Conservation (phyloP, 176 grass and related monocot genomes). For the Phoenix roebelenii region DNA sequence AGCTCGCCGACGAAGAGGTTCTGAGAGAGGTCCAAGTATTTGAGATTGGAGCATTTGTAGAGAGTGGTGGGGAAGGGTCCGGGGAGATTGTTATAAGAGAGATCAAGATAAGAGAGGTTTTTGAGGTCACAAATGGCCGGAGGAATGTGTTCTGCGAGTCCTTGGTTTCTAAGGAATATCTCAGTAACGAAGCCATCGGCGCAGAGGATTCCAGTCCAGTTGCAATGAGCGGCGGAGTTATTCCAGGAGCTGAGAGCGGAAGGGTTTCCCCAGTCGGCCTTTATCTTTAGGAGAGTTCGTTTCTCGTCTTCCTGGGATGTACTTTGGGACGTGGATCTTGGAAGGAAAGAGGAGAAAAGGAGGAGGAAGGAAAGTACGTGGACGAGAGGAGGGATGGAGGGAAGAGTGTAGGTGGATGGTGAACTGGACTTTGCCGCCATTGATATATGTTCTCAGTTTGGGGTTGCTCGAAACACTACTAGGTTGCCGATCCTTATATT, state of each 20-base stretch:
- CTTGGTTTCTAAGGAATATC: slow-evolving; percentile 1
- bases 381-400: not conserved
- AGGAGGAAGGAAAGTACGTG: slow-evolving; percentile 10
- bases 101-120: slow-evolving; percentile 43
- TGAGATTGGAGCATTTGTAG: slow-evolving; percentile 37
- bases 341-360: slow-evolving; percentile 4
- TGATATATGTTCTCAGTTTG: too few species aligned
- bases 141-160: slow-evolving; percentile 25
- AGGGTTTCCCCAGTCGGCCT: slow-evolving; percentile 28
- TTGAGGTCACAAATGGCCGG: slow-evolving; percentile 33
- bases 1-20: slow-evolving; percentile 47
- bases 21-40: slow-evolving; percentile 37
- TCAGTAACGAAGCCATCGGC: slow-evolving; percentile 4
- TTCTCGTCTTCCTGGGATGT: too few species aligned
- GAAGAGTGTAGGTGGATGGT: too few species aligned
- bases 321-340: too few species aligned
- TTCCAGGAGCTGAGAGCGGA: slow-evolving; percentile 45
- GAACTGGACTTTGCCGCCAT: too few species aligned
- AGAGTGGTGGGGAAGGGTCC: slow-evolving; percentile 42
- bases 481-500: too few species aligned
- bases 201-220: slow-evolving; percentile 38
- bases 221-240: slow-evolving; percentile 29
- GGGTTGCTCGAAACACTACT: too few species aligned
- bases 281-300: slow-evolving; percentile 31
- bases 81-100: slow-evolving; percentile 45